Evolutionary conservation across 768 basidiomycete species (phyloP).

Genomic region (Fibroporia radiculosa): DNA sequence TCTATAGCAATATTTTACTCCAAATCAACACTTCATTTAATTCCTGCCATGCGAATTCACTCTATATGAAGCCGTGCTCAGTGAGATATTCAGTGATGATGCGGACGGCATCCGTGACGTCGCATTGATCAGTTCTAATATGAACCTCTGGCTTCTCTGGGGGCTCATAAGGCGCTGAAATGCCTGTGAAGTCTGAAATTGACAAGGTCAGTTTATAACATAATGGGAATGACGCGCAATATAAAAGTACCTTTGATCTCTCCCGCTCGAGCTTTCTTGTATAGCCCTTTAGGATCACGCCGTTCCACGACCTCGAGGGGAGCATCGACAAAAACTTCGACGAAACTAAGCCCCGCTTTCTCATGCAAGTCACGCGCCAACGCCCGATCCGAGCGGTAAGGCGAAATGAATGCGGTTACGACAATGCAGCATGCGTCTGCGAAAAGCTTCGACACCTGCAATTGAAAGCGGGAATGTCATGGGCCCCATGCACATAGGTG

Average conservation of each 20-base stretch:
- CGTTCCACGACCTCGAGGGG: constrained; percentile 82
- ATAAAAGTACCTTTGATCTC: constrained; percentile 78
- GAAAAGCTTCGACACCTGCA: constrained; percentile 91
- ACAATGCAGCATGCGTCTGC: constrained; percentile 80
- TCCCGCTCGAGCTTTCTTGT: constrained; percentile 92
- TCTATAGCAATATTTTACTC: too few relatives aligned
- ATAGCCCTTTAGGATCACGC: constrained; percentile 95
- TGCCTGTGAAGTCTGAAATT: constrained; percentile 86
- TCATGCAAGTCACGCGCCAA: constrained; percentile 79
- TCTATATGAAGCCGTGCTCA: constrained; percentile 49
- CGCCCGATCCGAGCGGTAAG: constrained; percentile 84
- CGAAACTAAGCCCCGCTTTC: constrained; percentile 63
- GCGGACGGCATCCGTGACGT: constrained; percentile 71
- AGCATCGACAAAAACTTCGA: constrained; percentile 95
- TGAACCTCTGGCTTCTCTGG: constrained; percentile 84
- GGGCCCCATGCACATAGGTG: too few relatives aligned
- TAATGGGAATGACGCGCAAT: background rate
- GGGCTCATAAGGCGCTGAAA: constrained; percentile 94
- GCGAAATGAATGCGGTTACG: constrained; percentile 97
- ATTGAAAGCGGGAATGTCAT: too few relatives aligned
- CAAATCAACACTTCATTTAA: too few relatives aligned
- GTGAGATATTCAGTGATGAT: constrained; percentile 75
- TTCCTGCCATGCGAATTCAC: too few relatives aligned
- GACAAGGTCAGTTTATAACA: background rate
- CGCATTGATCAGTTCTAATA: constrained; percentile 77